phyloP scores from a whole-genome alignment of 768 basidiomycete species.

The Mrakia frigida region DNA sequence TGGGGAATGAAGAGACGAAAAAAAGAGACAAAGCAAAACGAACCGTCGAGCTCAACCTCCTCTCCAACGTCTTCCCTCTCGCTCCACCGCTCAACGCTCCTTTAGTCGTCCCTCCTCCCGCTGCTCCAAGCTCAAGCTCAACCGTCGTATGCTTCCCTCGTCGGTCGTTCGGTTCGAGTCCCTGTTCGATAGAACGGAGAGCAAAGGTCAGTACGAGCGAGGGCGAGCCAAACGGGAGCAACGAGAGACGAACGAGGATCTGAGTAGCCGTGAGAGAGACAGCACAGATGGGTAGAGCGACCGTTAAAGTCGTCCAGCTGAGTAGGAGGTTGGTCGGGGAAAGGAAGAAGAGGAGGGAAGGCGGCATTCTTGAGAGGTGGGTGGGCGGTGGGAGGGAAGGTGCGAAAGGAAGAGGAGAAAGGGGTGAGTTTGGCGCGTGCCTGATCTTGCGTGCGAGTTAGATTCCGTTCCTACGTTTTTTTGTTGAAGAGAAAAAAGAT shows the following conservation, averaged over 20 bases:
- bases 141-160: too few relatives aligned
- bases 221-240: neutral
- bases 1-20: neutral
- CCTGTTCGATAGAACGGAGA: neutral
- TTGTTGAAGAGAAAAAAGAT: too few relatives aligned
- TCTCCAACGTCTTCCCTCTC: neutral
- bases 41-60: conserved; percentile 3
- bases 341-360: neutral
- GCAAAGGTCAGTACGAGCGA: neutral
- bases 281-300: conserved; percentile 11
- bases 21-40: neutral
- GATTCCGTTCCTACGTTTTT: too few relatives aligned
- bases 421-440: too few relatives aligned
- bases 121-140: too few relatives aligned
- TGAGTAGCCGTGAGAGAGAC: neutral
- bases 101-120: too few relatives aligned
- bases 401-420: neutral
- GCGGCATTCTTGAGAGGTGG: too few relatives aligned
- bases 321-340: neutral
- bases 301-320: neutral
- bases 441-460: too few relatives aligned
- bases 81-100: neutral
- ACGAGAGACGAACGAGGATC: neutral
- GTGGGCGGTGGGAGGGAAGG: neutral
- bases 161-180: neutral